These are phyloP conservation scores for Saxophila tyrrhenica DNA, from an alignment of 495 filamentous ascomycete genomes.

Conservation along the genomic window DNA sequence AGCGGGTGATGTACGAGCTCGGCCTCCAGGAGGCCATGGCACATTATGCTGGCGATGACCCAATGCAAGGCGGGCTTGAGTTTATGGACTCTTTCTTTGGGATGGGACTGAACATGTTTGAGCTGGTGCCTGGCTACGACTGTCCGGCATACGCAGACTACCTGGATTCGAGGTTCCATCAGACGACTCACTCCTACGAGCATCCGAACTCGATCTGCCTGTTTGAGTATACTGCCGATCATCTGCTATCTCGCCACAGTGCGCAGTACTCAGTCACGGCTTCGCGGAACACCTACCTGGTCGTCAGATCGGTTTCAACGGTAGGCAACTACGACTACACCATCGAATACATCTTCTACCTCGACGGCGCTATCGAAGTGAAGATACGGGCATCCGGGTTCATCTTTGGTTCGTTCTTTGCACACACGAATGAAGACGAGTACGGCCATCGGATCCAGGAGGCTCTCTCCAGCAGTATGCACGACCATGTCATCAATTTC, in stretches of 20 bases:
- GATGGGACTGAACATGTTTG: slow-evolving; percentile 36
- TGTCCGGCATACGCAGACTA: slow-evolving; percentile 41
- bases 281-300: slow-evolving; percentile 39
- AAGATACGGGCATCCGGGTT: slow-evolving; percentile 47
- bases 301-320: slow-evolving; percentile 36
- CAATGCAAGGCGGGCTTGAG: slow-evolving; percentile 25
- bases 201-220: slow-evolving; percentile 38
- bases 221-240: slow-evolving; percentile 38
- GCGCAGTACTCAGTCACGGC: slow-evolving; percentile 22
- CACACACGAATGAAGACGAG: slow-evolving; percentile 36
- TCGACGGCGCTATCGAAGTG: slow-evolving; percentile 45
- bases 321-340: slow-evolving; percentile 48
- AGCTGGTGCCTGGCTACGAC: slow-evolving; percentile 41
- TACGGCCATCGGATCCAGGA: slow-evolving; percentile 49
- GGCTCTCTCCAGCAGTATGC: slow-evolving; percentile 41
- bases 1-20: slow-evolving; percentile 45
- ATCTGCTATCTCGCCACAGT: slow-evolving; percentile 36
- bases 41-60: slow-evolving; percentile 44
- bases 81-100: slow-evolving; percentile 40
- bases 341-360: slow-evolving; percentile 42
- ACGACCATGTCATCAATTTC: slow-evolving; percentile 50
- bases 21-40: slow-evolving; percentile 44
- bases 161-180: slow-evolving; percentile 33
- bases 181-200: slow-evolving; percentile 31
- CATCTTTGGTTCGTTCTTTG: slow-evolving; percentile 44